Percentiles rank a stretch among this genome's conserved stretches.
phyloP scores from a whole-genome alignment of 257 asterid genomes.

The Haberlea rhodopensis region DNA sequence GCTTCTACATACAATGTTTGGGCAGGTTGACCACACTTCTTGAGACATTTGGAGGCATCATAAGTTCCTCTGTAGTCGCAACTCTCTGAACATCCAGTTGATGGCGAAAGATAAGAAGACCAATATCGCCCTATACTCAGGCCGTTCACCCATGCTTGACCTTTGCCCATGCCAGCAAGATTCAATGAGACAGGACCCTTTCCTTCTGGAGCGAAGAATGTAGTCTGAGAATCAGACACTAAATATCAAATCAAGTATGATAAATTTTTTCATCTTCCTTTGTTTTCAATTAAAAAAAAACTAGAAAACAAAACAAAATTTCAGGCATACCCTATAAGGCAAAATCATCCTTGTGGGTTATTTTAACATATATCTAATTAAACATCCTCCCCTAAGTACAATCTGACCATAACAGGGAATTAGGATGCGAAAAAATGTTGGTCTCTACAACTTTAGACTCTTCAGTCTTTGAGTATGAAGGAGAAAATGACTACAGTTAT shows the following conservation, averaged over 20 bases:
- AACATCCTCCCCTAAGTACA: too few species aligned
- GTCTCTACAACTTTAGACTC: too few species aligned
- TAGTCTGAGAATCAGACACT: slow-evolving; percentile 36
- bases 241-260: slow-evolving; percentile 17
- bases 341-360: too few species aligned
- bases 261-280: neutral
- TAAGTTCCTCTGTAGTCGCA: slow-evolving; percentile 80
- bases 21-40: slow-evolving; percentile 79
- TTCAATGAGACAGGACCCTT: slow-evolving; percentile 53
- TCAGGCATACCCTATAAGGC: too few species aligned
- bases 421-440: too few species aligned
- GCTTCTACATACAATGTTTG: slow-evolving; percentile 54
- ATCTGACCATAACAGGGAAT: too few species aligned
- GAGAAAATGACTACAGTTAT: too few species aligned
- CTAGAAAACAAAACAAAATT: neutral
- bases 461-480: too few species aligned
- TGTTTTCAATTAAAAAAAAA: too few species aligned
- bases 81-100: slow-evolving; percentile 59
- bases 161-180: slow-evolving; percentile 76
- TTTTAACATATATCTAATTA: too few species aligned
- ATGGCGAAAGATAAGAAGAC: slow-evolving; percentile 68
- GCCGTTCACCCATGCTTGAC: slow-evolving; percentile 78
- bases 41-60: slow-evolving; percentile 58
- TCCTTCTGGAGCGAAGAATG: slow-evolving; percentile 59
- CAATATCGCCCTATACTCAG: slow-evolving; percentile 66